phyloP scores from a whole-genome alignment of 805 yeast species.

The Candida fluviatilis region DNA sequence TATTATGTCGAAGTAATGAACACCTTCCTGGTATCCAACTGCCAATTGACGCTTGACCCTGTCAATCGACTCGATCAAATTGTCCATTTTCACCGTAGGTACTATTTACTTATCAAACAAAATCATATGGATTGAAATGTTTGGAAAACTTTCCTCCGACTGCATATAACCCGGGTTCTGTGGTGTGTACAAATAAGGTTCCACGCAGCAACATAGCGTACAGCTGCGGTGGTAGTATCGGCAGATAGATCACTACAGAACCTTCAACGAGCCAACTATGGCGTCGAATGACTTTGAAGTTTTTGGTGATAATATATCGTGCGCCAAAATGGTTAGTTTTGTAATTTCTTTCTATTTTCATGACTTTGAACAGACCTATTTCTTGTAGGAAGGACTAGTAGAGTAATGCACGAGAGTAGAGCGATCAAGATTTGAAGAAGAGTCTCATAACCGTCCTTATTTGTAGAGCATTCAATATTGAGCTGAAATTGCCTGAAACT shows the following conservation, averaged over 20 bases:
- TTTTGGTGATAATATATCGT: not conserved
- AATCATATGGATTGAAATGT: not conserved
- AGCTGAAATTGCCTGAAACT: no score
- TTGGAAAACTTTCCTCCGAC: not conserved
- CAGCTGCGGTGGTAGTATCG: no score
- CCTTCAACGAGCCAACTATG: not conserved
- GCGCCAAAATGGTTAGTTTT: no score
- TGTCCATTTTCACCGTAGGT: not conserved
- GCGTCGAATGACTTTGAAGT: not conserved
- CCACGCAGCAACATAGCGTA: no score
- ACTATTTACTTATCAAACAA: not conserved
- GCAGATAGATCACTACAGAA: slow-evolving; percentile 3
- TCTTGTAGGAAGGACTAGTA: no score
- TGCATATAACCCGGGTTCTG: not conserved
- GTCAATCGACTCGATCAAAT: slow-evolving; percentile 8
- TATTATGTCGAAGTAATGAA: not conserved
- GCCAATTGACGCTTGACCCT: slow-evolving; percentile 3
- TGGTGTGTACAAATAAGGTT: no score
- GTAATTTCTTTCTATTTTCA: no score
- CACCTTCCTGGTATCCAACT: not conserved
- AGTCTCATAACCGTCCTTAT: no score
- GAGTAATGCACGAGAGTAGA: no score
- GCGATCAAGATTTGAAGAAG: no score
- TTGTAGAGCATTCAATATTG: no score
- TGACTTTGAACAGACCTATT: no score